Percentiles rank a stretch among this genome's conserved stretches.
These are phyloP conservation scores for Backusella circina DNA, from an alignment of 192 early-diverging fungal genomes.

Conservation along the genomic window DNA sequence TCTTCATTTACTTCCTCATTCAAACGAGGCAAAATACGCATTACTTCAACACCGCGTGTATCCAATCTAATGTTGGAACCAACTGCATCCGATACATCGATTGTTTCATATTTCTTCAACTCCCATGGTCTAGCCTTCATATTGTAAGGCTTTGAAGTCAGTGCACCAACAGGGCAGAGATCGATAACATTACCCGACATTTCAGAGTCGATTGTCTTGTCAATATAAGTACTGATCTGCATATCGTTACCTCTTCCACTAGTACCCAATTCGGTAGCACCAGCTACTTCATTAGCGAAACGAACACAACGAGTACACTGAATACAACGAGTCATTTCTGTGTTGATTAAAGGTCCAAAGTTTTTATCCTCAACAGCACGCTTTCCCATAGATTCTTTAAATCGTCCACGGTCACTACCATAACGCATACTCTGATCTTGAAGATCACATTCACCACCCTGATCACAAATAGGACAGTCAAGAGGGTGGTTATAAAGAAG, in stretches of 20 bases:
- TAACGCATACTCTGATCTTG: conserved; percentile 97
- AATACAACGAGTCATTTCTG: conserved; percentile 97
- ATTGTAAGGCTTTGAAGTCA: conserved; percentile 94
- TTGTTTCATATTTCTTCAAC: conserved; percentile 89
- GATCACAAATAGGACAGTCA: conserved; percentile 98
- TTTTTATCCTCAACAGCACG: conserved; percentile 97
- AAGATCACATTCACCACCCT: conserved; percentile 98
- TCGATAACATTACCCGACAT: conserved; percentile 97
- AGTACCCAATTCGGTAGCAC: conserved; percentile 90
- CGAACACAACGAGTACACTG: conserved; percentile 98
- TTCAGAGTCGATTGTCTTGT: conserved; percentile 81
- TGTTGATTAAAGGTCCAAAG: conserved; percentile 92
- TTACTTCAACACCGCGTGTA: conserved; percentile 92
- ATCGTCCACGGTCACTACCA: conserved; percentile 89
- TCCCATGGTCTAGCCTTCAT: conserved; percentile 96
- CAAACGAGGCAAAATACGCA: conserved; percentile 90
- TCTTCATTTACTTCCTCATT: conserved; percentile 98
- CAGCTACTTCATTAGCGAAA: conserved; percentile 97
- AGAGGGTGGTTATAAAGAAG: conserved; percentile 95
- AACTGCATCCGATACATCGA: conserved; percentile 92
- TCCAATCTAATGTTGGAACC: conserved; percentile 95
- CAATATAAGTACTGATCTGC: conserved; percentile 97
- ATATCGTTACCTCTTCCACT: conserved; percentile 96
- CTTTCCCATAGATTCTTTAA: conserved; percentile 79
- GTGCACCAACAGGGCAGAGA: conserved; percentile 95